Base-by-base conservation (phyloP, 495 filamentous ascomycete genomes). In the Bathelium albidoporum region DNA sequence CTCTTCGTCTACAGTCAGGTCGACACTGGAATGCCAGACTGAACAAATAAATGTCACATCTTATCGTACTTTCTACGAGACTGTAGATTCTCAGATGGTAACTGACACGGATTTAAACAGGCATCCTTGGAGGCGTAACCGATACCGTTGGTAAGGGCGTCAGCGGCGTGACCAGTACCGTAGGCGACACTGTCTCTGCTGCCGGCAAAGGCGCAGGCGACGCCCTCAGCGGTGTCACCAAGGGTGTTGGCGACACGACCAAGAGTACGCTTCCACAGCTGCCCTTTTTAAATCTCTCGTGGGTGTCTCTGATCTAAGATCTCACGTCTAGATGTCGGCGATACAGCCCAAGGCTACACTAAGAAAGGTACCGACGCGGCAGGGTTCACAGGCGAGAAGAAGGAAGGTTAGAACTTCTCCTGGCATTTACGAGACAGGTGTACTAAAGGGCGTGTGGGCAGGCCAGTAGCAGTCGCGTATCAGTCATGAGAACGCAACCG, bases 121-220 rank as follows among this genome's bases (percentile, higher is more conserved):
- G 58, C 24, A 60, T 60, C 22, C 32, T 43, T 12, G 58, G 58
- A 3, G 32, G 58, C 36, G 36, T 60, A 28, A 43, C 58, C 16
- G 31, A 60, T n/a, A 36, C 58, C 58, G 32, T 60, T 36, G 31
- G 58, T 36, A 60, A 60, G 12, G 31, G 32, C 26, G 58, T 43
- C 58, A 26, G 36, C 58, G 32, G 58, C 36, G 58, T 60, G 16
- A 43, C 58, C 12, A 36, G 36, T 31, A 43, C 58, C 28, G 14
- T 60, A 12, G 58, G 58, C 36, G 58, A 60, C 58, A 36, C 58
- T 2, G 58, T 43, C 58, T 60, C 31, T 3, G 58, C 28, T 22
- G 32, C 36, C 10, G 31, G 32, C 10, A 43, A 60, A 36, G 58
- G 32, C 58, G 58, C 58, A 36, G 49, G 49, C 49, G 49, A 60